Conservation (phyloP, 73 alveolate genomes). For the Paramecium primaurelia region DNA sequence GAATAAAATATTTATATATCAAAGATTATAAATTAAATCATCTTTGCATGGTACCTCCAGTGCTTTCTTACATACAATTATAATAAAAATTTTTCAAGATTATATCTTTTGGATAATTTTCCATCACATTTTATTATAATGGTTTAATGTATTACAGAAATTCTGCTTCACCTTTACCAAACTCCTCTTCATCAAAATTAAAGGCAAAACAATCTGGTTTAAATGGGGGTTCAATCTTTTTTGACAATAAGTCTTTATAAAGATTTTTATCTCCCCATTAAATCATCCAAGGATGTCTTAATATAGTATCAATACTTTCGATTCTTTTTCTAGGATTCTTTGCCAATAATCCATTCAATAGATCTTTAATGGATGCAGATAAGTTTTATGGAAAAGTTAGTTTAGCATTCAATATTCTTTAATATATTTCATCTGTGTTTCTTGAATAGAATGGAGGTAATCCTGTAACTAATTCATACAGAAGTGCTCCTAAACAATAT, state of each 20-base stretch:
- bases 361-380: slow-evolving; percentile 64
- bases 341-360: slow-evolving; percentile 72
- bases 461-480: slow-evolving; percentile 71
- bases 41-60: slow-evolving; percentile 41
- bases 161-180: slow-evolving; percentile 56
- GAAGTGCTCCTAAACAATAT: slow-evolving; percentile 68
- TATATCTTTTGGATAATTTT: slow-evolving; percentile 19
- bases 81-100: slow-evolving; percentile 23
- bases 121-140: background rate
- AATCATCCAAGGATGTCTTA: slow-evolving; percentile 54
- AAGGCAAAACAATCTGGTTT: slow-evolving; percentile 59
- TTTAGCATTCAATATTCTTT: slow-evolving; percentile 59
- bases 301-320: slow-evolving; percentile 64
- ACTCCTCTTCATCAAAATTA: slow-evolving; percentile 63
- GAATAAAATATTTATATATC: background rate
- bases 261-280: slow-evolving; percentile 55
- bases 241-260: slow-evolving; percentile 31
- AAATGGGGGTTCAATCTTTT: slow-evolving; percentile 60
- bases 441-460: slow-evolving; percentile 68
- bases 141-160: slow-evolving; percentile 20
- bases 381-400: slow-evolving; percentile 53
- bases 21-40: background rate
- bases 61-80: slow-evolving; percentile 34
- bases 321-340: slow-evolving; percentile 86
- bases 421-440: slow-evolving; percentile 61